These are phyloP conservation scores for Pythium pyrilobum DNA, from an alignment of 352 stramenopile genomes.

Conservation along the genomic window DNA sequence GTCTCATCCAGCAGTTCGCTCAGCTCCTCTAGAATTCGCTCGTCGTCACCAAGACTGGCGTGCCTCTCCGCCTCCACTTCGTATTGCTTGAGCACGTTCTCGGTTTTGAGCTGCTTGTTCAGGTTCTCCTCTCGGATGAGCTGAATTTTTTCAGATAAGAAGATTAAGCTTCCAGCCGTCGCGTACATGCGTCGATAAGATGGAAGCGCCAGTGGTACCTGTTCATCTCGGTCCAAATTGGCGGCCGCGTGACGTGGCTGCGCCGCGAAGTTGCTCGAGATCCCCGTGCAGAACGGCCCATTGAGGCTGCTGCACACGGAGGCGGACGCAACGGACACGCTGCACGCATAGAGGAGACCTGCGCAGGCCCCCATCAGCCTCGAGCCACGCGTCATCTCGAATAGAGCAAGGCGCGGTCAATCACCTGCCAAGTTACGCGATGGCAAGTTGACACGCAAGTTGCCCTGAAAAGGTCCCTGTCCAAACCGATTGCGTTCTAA, in stretches of 20 bases:
- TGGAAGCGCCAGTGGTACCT: constrained; percentile 29
- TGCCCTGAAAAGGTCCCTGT: background rate
- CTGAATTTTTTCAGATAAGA: too few relatives aligned
- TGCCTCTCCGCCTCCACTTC: constrained; percentile 33
- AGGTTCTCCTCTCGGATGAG: constrained; percentile 18
- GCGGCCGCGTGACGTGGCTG: constrained; percentile 32
- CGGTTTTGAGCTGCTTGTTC: constrained; percentile 42
- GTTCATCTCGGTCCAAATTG: constrained; percentile 38
- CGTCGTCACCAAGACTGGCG: constrained; percentile 16
- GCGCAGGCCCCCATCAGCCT: constrained; percentile 5
- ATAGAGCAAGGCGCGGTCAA: too few relatives aligned
- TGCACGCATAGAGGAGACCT: background rate
- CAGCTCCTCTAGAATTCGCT: constrained; percentile 39
- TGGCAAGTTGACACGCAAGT: constrained; percentile 16
- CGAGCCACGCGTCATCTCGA: background rate
- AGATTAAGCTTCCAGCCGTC: too few relatives aligned
- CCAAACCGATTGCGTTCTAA: constrained; percentile 10
- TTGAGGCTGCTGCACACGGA: constrained; percentile 57
- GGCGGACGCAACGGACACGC: background rate
- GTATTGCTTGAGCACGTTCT: constrained; percentile 64
- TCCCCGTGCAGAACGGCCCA: constrained; percentile 47
- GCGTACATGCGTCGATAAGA: too few relatives aligned
- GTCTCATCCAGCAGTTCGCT: constrained; percentile 52
- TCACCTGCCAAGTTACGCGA: too few relatives aligned
- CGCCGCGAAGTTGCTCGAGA: constrained; percentile 22